Conservation (phyloP, 257 asterid genomes). For the Solanum acaule region DNA sequence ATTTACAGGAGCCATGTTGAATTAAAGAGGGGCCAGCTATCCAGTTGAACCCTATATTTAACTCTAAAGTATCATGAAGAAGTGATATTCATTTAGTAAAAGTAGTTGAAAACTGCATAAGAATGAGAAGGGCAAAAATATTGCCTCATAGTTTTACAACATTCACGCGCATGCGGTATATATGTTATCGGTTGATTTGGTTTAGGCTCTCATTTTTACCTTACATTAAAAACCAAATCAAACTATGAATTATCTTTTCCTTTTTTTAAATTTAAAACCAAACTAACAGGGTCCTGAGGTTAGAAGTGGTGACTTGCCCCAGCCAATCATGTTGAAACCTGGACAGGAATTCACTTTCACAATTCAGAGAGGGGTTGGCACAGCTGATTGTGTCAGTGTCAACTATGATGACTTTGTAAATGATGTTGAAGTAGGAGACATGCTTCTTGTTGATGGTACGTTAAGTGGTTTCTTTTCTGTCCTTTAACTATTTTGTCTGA, state of each 20-base stretch:
- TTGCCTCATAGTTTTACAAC: background rate
- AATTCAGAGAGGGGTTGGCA: slow-evolving; percentile 91
- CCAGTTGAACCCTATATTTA: background rate
- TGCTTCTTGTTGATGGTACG: slow-evolving; percentile 96
- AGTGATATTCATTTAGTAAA: background rate
- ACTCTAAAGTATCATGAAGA: background rate
- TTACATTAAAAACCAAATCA: background rate
- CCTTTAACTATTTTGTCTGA: background rate
- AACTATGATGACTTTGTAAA: slow-evolving; percentile 97
- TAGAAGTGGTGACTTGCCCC: slow-evolving; percentile 98
- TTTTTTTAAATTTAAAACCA: background rate
- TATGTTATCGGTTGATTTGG: background rate
- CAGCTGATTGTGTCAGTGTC: slow-evolving; percentile 85
- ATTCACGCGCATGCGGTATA: background rate
- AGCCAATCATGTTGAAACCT: slow-evolving; percentile 57
- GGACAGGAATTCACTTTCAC: slow-evolving; percentile 98
- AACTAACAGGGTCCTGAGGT: slow-evolving; percentile 96
- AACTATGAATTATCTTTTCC: background rate
- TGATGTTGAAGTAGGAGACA: slow-evolving; percentile 92
- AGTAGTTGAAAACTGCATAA: background rate
- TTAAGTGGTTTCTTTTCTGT: background rate
- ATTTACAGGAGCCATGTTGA: background rate
- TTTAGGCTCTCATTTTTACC: background rate
- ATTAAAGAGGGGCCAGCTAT: background rate
- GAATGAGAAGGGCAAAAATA: background rate